Percentiles rank a stretch among this genome's conserved stretches.
Evolutionary conservation across 2,329 filamentous ascomycete genomes (phyloP).

Genomic region (Pestalotiopsis sp.): DNA sequence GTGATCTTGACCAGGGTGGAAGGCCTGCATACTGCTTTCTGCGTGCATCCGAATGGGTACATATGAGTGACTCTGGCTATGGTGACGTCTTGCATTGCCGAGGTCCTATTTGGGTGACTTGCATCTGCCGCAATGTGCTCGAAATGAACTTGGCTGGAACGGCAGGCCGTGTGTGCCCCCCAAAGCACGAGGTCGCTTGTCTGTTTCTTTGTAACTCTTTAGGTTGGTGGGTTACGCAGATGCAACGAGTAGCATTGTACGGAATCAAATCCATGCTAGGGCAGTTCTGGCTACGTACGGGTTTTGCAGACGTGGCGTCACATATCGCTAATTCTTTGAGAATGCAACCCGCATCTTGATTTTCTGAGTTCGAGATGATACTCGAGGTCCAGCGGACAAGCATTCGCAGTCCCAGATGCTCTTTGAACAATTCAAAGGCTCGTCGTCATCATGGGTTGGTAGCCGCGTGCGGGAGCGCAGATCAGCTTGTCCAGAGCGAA

Average conservation of each 20-base stretch:
- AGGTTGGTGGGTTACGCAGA: not conserved
- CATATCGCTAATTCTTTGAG: not conserved
- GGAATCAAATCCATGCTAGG: not conserved
- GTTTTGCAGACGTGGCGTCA: not conserved
- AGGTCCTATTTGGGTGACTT: constrained; percentile 4
- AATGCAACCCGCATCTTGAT: not conserved
- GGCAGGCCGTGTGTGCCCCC: not conserved
- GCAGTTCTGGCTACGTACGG: not conserved
- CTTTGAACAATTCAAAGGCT: not conserved
- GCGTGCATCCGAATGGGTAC: not conserved
- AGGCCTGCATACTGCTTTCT: not conserved
- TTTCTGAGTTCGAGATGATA: not conserved
- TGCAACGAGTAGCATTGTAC: not conserved
- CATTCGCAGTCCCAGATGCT: not conserved
- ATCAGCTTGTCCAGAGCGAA: no score
- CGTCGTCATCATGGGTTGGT: not conserved
- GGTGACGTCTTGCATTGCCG: constrained; percentile 7
- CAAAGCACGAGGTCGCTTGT: not conserved
- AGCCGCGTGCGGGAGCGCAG: not conserved
- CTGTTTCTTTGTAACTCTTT: not conserved
- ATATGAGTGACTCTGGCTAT: not conserved
- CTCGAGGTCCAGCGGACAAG: not conserved
- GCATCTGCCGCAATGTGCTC: constrained; percentile 1
- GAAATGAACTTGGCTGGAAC: constrained; percentile 2
- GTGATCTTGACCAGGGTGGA: not conserved